phyloP scores from a whole-genome alignment of 805 yeast species.

The Pichia membranifaciens region DNA sequence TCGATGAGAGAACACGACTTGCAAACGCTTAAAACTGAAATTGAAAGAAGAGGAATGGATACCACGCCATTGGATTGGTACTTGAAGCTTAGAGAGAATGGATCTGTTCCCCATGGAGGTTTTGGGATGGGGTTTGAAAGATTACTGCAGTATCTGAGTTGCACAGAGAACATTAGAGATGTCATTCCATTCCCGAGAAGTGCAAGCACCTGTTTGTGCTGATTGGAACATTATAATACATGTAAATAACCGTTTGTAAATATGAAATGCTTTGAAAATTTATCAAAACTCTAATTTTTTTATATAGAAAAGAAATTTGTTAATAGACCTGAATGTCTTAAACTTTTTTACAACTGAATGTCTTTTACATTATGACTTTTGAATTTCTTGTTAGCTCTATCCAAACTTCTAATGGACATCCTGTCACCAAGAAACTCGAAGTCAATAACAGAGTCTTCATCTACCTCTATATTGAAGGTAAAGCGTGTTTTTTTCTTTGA shows the following conservation, averaged over 20 bases:
- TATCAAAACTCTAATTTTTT: too few relatives aligned
- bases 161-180: constrained; percentile 76
- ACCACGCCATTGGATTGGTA: constrained; percentile 71
- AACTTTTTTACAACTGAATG: constrained; percentile 14
- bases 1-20: constrained; percentile 77
- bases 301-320: neutral
- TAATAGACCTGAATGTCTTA: neutral
- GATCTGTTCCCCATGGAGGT: constrained; percentile 92
- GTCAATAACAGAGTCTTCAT: constrained; percentile 32
- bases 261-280: too few relatives aligned
- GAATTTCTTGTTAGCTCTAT: constrained; percentile 79
- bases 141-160: constrained; percentile 64
- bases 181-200: constrained; percentile 83
- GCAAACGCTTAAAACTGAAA: constrained; percentile 40
- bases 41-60: constrained; percentile 53
- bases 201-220: constrained; percentile 47
- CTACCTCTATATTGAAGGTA: constrained; percentile 37
- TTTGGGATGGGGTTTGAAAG: constrained; percentile 95
- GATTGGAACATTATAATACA: constrained; percentile 2
- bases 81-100: constrained; percentile 62
- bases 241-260: neutral
- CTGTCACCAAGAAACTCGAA: constrained; percentile 77
- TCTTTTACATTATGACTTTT: constrained; percentile 62
- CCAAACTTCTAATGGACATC: constrained; percentile 66
- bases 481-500: constrained; percentile 67